phyloP scores from a whole-genome alignment of 495 filamentous ascomycete species.

The Terfezia claveryi region DNA sequence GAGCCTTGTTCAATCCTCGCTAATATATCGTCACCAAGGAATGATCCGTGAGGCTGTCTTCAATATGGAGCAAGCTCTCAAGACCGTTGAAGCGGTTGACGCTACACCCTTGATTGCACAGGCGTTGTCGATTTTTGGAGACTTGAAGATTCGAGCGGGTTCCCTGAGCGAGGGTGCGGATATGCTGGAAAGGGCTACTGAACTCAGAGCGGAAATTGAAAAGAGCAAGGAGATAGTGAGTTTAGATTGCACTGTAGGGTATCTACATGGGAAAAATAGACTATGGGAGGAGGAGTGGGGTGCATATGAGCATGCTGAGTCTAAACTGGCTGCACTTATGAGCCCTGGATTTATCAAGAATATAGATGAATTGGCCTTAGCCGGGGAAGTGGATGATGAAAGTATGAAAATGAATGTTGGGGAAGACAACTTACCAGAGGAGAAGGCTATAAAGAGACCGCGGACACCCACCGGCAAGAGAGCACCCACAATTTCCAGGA shows the following conservation, averaged over 20 bases:
- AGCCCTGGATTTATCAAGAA: conserved; percentile 4
- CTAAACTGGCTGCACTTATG: conserved; percentile 3
- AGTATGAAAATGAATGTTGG: conserved; percentile 23
- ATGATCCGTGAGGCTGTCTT: conserved; percentile 78
- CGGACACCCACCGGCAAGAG: conserved; percentile 4
- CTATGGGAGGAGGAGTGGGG: conserved; percentile 17
- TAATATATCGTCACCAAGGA: conserved; percentile 58
- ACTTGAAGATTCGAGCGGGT: conserved; percentile 41
- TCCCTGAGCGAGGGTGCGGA: conserved; percentile 37
- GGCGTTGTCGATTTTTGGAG: conserved; percentile 36
- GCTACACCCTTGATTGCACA: conserved; percentile 36
- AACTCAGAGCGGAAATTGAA: conserved; percentile 22
- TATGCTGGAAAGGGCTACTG: conserved; percentile 31
- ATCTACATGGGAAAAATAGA: conserved; percentile 10
- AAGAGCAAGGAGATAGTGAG: conserved; percentile 27
- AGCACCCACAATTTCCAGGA: not conserved
- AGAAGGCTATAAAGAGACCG: conserved; percentile 1
- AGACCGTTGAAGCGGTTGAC: conserved; percentile 46
- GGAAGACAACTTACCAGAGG: conserved; percentile 1
- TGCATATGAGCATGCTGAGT: conserved; percentile 18
- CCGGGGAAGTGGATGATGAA: conserved; percentile 26
- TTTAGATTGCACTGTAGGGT: conserved; percentile 24
- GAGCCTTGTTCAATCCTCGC: conserved; percentile 45
- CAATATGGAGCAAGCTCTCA: conserved; percentile 64
- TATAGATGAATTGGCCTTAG: conserved; percentile 17